Base-by-base conservation (phyloP, 1,284 basidiomycete genomes). In the Ceratobasidium papillatum region DNA sequence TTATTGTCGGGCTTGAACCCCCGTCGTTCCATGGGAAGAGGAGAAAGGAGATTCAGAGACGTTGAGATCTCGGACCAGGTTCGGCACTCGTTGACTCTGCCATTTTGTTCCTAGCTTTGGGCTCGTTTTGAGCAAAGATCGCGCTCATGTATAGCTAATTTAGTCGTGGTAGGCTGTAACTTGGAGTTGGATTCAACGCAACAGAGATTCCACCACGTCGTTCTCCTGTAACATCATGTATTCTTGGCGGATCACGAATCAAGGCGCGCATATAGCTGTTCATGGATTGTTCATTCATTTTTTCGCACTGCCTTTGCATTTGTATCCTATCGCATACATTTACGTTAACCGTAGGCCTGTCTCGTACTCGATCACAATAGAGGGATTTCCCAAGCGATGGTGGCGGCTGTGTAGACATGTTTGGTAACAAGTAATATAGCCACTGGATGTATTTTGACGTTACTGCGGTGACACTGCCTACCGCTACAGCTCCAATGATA, bases 1-100 rank as follows among this genome's bases (percentile, higher is more conserved):
- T 59, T 30, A 27, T 38, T 72, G n/a, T 72, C 68, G 68, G 68
- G 56, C 68, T 72, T 45, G n/a, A n/a, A 32, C 27, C 41, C 17
- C 68, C 68, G 68, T 38, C 8, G 32, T 43, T 22, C 38, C 27
- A 43, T 54, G 38, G n/a, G 51, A 19, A 32, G 58, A 52, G 36
- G 36, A 54, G 56, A 36, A 38, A 38, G 25, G 52, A 22, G 66
- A 41, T 58, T 58, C 22, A 36, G 25, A 56, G 30, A 32, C 32
- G n/a, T 49, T 51, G 51, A 25, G 27, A 58, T 69, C 52, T 69
- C 49, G 64, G 63, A 32, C 27, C 32, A 25, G 22, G 36, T 41
- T 45, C 59, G 59, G 59, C 59, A 54, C 17, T 54, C 25, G 52
- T 54, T 32, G 52, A 54, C 25, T 54, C 25, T 54, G 17, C 32